Base-by-base conservation (phyloP, 495 filamentous ascomycete genomes). In the Geoglossum glabrum region DNA sequence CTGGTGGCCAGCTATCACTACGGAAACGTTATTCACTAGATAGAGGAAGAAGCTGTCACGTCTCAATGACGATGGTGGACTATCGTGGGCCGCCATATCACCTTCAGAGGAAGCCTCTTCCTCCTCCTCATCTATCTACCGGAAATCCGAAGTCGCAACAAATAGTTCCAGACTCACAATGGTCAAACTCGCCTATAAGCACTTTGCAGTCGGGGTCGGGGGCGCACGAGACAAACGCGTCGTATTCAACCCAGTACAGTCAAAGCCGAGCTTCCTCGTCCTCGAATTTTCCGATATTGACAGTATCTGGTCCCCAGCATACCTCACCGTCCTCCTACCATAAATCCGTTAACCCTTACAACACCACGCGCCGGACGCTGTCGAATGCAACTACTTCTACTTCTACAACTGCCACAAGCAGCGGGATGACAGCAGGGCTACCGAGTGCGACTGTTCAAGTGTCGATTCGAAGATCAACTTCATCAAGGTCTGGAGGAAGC, bases 401-500 rank as follows among this genome's bases (percentile, higher is more conserved):
- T 26, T 61, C 70, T 8, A 72, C 71, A 1, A 71, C 71, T 27
- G 62, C 47, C 40, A 57, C 59, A 13, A 54, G 43, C 31, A 33
- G 45, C 51, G 33, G 46, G 23, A 61, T 67, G 26, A 66, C 66
- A 26, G 62, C 57, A 45, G 64, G 65, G 13, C 34, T 19, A 15
- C 46, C 13, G 11, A 25, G 23, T 23, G 43, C 70, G 74, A 74
- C 70, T 76, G 54, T 74, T 65, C 67, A 73, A n/a, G 68, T 71
- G 46, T 81, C 85, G 62, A 79, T 92, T 58, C 80, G 84, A 43
- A 78, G 89, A 40, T 84, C 81, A 1, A 79, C 78, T 15, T 92
- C 85, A 54, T 80, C 82, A 31, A 73, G 78, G 64, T 89, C 85
- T 8, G 81, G 79, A 58, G 77, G 77, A 45, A 74, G 74, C 8